A percentile compares a stretch with the other conserved stretches of the same genome.
These are phyloP conservation scores for Bacterosira constricta DNA, from an alignment of 108 stramenopile species.

Conservation along the genomic window DNA sequence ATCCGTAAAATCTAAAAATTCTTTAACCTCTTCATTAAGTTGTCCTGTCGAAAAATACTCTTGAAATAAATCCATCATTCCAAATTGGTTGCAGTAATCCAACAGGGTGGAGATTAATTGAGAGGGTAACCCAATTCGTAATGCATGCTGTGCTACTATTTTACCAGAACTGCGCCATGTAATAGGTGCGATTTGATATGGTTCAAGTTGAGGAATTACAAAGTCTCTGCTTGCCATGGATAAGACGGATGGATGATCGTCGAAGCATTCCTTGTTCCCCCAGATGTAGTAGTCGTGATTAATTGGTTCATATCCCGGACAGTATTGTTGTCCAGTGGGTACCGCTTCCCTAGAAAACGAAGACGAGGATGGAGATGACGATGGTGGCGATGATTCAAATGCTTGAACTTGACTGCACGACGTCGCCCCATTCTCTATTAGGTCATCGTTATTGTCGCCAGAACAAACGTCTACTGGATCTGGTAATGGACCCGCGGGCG, in stretches of 20 bases:
- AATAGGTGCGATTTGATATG: neutral
- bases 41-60: constrained; percentile 4
- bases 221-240: too few species aligned
- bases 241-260: neutral
- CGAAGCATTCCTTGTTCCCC: neutral
- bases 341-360: too few species aligned
- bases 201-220: neutral
- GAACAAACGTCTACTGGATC: neutral
- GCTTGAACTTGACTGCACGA: neutral
- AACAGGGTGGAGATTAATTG: constrained; percentile 26
- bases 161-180: constrained; percentile 9
- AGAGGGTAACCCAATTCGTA: constrained; percentile 42
- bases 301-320: neutral
- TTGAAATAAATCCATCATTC: constrained; percentile 46
- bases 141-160: constrained; percentile 39
- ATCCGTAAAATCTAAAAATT: neutral
- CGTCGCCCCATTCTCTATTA: too few species aligned
- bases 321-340: neutral
- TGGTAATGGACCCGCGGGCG: neutral
- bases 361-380: neutral
- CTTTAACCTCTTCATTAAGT: neutral
- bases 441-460: too few species aligned
- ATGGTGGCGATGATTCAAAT: neutral
- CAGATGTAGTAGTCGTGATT: neutral
- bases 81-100: constrained; percentile 43